Base-by-base conservation (phyloP, 192 early-diverging fungal genomes). In the Physocladia obscura region DNA sequence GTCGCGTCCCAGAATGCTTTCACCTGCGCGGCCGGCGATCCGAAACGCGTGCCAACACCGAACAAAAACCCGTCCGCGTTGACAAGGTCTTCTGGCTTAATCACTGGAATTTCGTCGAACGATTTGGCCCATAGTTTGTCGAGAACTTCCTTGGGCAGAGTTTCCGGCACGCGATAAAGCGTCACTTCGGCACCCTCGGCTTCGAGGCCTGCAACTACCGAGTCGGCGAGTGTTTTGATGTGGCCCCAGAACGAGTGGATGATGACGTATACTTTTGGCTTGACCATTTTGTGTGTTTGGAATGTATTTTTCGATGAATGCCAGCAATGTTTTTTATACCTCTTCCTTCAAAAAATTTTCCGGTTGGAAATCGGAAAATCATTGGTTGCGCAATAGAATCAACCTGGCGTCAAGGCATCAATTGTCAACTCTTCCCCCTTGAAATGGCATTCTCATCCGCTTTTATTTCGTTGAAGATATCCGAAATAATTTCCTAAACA, bases 1-100 rank as follows among this genome's bases (percentile, higher is more conserved):
- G 87, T 89, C 2, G 82, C 63, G 74, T 89, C 88, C 67, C 80
- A 81, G 82, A 88, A 88, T 44, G 88, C 63, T 82, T 90, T 91
- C 65, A 92, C 76, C 68, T 94, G 93, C 22, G 91, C 89, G n/a
- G 93, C 85, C 19, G 84, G 57, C 2, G 61, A 72, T 37, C 93
- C 91, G 68, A 85, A 94, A 6, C 91, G 79, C 27, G 77, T 79
- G 31, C 40, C 82, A 77, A 87, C 71, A 27, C 90, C 90, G 68
- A 92, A 89, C 62, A 92, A 29, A 79, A 82, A 87, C 11, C 76
- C 90, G 77, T 92, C 90, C 37, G 83, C 82, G 44, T 85, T 81
- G 31, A 77, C 74, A 22, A 92, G 72, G 19, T 87, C 58, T 26
- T 77, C 74, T 48, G 84, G 75, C 29, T 36, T 65, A 68, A 87